Evolutionary conservation across 2,329 filamentous ascomycete species (phyloP).

Genomic region (Paracorniculantispora psalliotae): DNA sequence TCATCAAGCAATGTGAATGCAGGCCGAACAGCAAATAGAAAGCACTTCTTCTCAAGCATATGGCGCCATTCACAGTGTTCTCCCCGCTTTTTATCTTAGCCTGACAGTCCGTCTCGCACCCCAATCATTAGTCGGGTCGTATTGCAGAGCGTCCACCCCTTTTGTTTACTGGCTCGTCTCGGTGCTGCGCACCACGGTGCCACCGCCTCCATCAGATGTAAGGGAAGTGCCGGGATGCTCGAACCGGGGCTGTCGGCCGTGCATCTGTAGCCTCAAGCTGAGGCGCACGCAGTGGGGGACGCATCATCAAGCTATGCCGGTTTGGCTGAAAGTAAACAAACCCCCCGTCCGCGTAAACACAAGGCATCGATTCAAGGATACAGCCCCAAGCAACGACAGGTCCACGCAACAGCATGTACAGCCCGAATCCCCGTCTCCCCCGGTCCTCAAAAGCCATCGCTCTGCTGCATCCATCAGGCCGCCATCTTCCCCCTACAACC

Average conservation of each 20-base stretch:
- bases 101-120: not conserved
- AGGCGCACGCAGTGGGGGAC: conserved; percentile 9
- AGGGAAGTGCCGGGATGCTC: conserved; percentile 3
- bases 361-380: conserved; percentile 4
- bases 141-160: not conserved
- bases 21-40: not conserved
- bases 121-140: not conserved
- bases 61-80: not conserved
- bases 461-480: conserved; percentile 27
- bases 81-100: conserved; percentile 4
- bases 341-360: conserved; percentile 10
- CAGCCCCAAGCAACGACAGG: conserved; percentile 11
- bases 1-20: conserved; percentile 8
- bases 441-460: conserved; percentile 37
- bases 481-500: conserved; percentile 32
- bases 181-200: not conserved
- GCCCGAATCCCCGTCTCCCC: conserved; percentile 17
- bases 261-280: conserved; percentile 11
- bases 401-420: conserved; percentile 13
- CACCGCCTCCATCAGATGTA: not conserved
- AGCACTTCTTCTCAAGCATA: not conserved
- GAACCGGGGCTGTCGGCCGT: conserved; percentile 5
- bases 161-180: not conserved
- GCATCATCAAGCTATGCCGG: conserved; percentile 11
- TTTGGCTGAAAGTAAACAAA: conserved; percentile 14